A percentile compares a stretch with the other conserved stretches of the same genome.
These are phyloP conservation scores for Tricholoma sp. DNA, from an alignment of 768 basidiomycete genomes.

Conservation along the genomic window DNA sequence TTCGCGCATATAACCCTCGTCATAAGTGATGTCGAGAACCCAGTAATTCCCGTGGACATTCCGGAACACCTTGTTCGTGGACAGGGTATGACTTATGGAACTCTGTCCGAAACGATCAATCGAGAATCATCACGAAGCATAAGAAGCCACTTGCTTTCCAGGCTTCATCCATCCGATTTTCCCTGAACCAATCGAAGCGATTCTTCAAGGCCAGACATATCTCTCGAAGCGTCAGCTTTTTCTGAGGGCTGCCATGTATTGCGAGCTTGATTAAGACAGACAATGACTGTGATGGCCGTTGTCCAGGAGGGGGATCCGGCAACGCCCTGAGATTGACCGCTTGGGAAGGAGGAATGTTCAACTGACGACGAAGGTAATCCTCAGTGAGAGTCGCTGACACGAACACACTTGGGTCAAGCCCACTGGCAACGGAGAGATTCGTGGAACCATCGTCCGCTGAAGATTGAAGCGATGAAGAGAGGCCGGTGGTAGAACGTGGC, in stretches of 20 bases:
- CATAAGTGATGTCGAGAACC: conserved; percentile 47
- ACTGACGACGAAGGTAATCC: conserved; percentile 37
- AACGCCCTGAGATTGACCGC: conserved; percentile 31
- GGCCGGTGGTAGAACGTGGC: neutral
- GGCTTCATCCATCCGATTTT: conserved; percentile 33
- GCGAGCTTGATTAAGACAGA: conserved; percentile 48
- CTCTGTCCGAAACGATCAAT: conserved; percentile 18
- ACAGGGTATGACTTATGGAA: conserved; percentile 40
- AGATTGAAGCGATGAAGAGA: neutral
- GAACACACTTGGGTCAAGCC: neutral
- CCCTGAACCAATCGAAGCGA: conserved; percentile 51
- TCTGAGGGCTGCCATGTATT: conserved; percentile 53
- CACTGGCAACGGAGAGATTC: neutral
- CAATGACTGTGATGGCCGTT: conserved; percentile 32
- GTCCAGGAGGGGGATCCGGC: conserved; percentile 33
- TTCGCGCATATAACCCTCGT: conserved; percentile 57
- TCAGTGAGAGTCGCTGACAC: conserved; percentile 28
- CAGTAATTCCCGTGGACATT: conserved; percentile 56
- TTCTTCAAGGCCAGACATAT: conserved; percentile 53
- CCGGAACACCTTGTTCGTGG: conserved; percentile 48
- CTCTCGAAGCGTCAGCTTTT: conserved; percentile 56
- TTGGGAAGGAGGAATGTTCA: conserved; percentile 25
- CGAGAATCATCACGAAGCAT: neutral
- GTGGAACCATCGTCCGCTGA: neutral
- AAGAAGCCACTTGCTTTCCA: conserved; percentile 52